Evolutionary conservation across 2,329 filamentous ascomycete species (phyloP).

Genomic region (Botryotinia calthae): DNA sequence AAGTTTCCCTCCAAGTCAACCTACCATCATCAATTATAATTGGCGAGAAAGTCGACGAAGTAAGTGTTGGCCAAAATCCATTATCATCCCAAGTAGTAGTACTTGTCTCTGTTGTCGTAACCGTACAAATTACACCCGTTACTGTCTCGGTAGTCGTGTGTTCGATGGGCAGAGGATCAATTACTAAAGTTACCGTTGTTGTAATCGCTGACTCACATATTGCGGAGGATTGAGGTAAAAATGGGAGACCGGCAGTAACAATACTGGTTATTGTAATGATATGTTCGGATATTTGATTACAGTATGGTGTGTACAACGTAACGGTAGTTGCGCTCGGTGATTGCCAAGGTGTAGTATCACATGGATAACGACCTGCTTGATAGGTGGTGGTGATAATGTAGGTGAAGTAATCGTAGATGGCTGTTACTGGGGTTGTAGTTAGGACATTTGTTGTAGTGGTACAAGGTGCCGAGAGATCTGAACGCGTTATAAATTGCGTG

Average conservation of each 20-base stretch:
- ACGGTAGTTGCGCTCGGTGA: neutral
- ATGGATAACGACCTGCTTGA: neutral
- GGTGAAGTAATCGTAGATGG: constrained; percentile 6
- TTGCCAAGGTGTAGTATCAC: neutral
- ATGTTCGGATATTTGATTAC: too few species aligned
- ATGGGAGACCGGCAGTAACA: neutral
- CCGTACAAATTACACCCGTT: neutral
- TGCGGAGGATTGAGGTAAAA: neutral
- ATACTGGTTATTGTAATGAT: neutral
- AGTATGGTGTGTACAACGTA: neutral
- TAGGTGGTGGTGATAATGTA: neutral
- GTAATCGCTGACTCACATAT: neutral
- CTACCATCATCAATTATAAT: neutral
- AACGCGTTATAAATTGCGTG: neutral
- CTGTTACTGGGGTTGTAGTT: neutral
- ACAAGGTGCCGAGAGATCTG: neutral
- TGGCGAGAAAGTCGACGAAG: neutral
- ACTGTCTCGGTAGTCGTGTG: neutral
- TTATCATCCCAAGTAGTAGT: neutral
- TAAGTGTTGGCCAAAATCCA: neutral
- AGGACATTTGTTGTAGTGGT: neutral
- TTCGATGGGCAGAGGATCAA: neutral
- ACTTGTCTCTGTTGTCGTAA: neutral
- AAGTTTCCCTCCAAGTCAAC: neutral
- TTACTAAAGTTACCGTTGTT: neutral